Percentiles rank a stretch among this genome's conserved stretches.
phyloP scores from a whole-genome alignment of 139 green algal species.

The Volvox africanus region DNA sequence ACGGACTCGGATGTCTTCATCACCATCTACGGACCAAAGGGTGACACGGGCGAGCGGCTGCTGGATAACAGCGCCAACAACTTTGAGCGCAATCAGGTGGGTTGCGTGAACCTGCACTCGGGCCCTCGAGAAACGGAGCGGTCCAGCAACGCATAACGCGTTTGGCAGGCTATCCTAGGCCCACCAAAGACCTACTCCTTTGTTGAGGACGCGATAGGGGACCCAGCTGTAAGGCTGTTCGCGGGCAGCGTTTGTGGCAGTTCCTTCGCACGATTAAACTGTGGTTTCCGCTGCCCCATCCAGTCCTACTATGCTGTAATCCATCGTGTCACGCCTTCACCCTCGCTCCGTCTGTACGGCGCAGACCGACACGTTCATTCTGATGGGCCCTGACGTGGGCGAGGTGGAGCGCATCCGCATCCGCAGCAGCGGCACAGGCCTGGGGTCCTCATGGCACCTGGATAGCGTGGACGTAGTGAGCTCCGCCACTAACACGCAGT shows the following conservation, averaged over 20 bases:
- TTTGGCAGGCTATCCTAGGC: no score
- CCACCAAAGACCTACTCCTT: no score
- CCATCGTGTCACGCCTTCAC: neutral
- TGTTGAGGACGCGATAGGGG: no score
- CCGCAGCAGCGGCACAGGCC: conserved; percentile 45
- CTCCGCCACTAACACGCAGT: conserved; percentile 51
- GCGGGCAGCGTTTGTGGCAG: no score
- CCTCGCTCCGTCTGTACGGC: neutral
- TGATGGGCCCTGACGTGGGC: conserved; percentile 53
- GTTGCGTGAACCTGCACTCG: no score
- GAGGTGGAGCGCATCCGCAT: conserved; percentile 59
- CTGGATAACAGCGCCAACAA: conserved; percentile 54
- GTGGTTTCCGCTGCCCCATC: no score
- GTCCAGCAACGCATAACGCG: no score
- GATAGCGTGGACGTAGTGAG: conserved; percentile 49
- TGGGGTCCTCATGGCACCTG: conserved; percentile 60
- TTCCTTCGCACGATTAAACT: no score
- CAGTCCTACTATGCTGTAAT: neutral
- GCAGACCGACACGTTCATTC: conserved; percentile 53
- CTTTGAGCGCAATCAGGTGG: conserved; percentile 48
- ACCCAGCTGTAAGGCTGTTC: no score
- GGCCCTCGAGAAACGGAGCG: no score
- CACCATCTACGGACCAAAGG: conserved; percentile 67
- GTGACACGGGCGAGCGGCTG: conserved; percentile 58
- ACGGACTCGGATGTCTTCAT: conserved; percentile 78